Evolutionary conservation across 108 stramenopile genomes (phyloP), one percentile per base, ranked within the genome.

Genomic region (Nitzschia sp.): DNA sequence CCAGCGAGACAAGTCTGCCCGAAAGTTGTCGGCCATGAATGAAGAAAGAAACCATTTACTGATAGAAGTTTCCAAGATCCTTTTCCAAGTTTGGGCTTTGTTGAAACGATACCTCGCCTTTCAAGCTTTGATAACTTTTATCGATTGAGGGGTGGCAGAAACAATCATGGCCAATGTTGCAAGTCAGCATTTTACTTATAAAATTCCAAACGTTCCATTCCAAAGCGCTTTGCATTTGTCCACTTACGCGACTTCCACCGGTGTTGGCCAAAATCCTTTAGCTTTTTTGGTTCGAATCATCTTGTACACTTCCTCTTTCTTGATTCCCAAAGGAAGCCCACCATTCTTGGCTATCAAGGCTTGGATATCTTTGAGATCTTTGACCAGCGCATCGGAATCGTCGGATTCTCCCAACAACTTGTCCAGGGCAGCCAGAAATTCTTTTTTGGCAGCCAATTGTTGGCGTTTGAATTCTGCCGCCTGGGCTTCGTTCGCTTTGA

Each of bases 301-400:
- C 71, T 90, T 91, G 71, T 84, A 79, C 59, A 91, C 42, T 24
- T 91, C 92, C 45, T 94, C 89, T 77, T 90, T 90, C 71, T 89
- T 89, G 75, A 94, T 87, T 21, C 92, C 92, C 61, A 85, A 64
- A 15, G 92, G 92, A 55, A 94, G 60, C 2, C 92, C 92, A n/a
- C 78, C 88, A 0, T 76, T 84, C 19, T 76, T 57, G 19, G 70
- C 59, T 19, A 89, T 80, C 23, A 87, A 62, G 0, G n/a, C 15
- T 63, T 76, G 74, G 33, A 94, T 53, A 0, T 79, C 76, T 21
- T 75, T 72, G 57, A 94, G 72, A 82, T 88, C 87, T 0, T 62
- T 30, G 11, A 81, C 70, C 51, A 94, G 30, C 21, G 76, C 74
- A 13, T 78, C 79, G 64, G 80, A 83, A 30, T 82, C 80, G 3